A percentile compares a stretch with the other conserved stretches of the same genome.
Evolutionary conservation across 768 basidiomycete species (phyloP).

Genomic region (Lyophyllum shimeji): DNA sequence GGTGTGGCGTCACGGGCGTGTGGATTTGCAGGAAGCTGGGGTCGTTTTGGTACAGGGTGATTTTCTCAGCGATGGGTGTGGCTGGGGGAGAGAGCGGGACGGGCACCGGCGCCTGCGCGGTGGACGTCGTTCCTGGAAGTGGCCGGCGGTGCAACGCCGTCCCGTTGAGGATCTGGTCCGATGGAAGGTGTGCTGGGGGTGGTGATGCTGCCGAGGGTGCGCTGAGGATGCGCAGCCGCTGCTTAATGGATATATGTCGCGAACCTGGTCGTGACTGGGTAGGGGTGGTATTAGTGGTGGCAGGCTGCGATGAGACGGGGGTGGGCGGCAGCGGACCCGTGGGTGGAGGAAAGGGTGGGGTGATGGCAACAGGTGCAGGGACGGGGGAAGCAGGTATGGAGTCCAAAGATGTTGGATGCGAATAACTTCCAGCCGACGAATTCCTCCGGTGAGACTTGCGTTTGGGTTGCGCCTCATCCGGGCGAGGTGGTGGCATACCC

Average conservation of each 20-base stretch:
- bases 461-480: conserved; percentile 49
- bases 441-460: conserved; percentile 30
- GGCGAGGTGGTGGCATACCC: conserved; percentile 60
- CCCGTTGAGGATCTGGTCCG: conserved; percentile 13
- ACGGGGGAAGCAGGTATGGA: conserved; percentile 48
- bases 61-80: conserved; percentile 69
- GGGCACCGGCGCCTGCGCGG: too few species aligned
- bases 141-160: conserved; percentile 2
- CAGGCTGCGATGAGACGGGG: conserved; percentile 17
- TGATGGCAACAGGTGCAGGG: conserved; percentile 22
- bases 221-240: conserved; percentile 68
- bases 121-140: conserved; percentile 2
- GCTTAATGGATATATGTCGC: conserved; percentile 50
- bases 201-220: conserved; percentile 44
- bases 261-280: conserved; percentile 28
- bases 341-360: conserved; percentile 19
- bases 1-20: conserved; percentile 41
- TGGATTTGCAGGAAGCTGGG: conserved; percentile 61
- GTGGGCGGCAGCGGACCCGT: conserved; percentile 19
- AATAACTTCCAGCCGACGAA: conserved; percentile 36
- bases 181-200: conserved; percentile 23
- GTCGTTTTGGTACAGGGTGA: conserved; percentile 49
- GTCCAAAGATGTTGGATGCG: conserved; percentile 26
- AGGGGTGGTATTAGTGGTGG: conserved; percentile 37
- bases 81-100: conserved; percentile 28